Percentiles rank a stretch among this genome's conserved stretches.
phyloP scores from a whole-genome alignment of 352 stramenopile genomes.

The Plasmopara halstedii region DNA sequence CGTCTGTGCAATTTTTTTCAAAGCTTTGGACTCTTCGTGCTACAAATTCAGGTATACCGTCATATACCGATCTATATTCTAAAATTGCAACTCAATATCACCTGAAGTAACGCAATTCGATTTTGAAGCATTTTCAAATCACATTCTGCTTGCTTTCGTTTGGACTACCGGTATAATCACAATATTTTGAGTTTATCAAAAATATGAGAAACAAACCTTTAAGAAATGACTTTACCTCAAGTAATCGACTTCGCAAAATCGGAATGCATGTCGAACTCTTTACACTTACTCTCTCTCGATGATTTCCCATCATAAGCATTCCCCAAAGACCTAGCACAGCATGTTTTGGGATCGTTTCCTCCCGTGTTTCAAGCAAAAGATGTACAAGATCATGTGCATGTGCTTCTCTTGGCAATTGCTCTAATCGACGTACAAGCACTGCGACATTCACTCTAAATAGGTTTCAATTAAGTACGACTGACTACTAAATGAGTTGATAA shows the following conservation, averaged over 20 bases:
- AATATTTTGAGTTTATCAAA: neutral
- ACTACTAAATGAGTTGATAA: neutral
- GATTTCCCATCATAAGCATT: constrained; percentile 21
- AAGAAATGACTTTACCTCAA: constrained; percentile 26
- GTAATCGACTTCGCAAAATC: constrained; percentile 38
- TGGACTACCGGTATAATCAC: constrained; percentile 24
- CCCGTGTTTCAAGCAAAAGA: constrained; percentile 38
- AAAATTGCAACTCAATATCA: constrained; percentile 1
- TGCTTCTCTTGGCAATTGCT: constrained; percentile 26
- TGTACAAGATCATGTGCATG: constrained; percentile 30
- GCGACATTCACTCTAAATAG: constrained; percentile 28
- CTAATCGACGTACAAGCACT: constrained; percentile 23
- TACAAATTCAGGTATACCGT: constrained; percentile 6
- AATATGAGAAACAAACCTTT: neutral
- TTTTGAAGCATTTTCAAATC: constrained; percentile 71
- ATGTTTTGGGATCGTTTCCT: constrained; percentile 44
- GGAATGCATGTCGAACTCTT: constrained; percentile 39
- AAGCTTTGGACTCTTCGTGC: constrained; percentile 68
- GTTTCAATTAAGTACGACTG: constrained; percentile 1
- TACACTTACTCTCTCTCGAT: constrained; percentile 11
- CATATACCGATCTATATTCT: neutral
- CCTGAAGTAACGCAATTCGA: constrained; percentile 55
- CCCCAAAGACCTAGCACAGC: constrained; percentile 48
- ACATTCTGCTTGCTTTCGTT: constrained; percentile 66
- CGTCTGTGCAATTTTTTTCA: constrained; percentile 76